Conservation (phyloP, 2,329 filamentous ascomycete species). For the Diaporthe longicolla region DNA sequence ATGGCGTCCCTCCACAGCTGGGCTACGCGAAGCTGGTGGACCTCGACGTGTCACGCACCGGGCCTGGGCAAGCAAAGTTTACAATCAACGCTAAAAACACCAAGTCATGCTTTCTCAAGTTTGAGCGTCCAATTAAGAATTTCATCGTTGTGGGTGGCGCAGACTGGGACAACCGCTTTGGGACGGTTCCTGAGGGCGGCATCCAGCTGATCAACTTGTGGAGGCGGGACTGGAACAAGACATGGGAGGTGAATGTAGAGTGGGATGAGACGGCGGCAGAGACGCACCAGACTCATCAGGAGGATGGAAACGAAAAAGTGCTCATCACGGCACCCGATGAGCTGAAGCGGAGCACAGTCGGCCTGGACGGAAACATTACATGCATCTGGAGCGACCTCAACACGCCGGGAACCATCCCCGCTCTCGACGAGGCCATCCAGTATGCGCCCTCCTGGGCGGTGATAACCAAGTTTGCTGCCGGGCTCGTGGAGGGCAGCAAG, state of each 20-base stretch:
- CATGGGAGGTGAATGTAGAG: conserved; percentile 82
- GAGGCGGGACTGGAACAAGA: conserved; percentile 82
- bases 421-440: conserved; percentile 82
- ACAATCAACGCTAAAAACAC: conserved; percentile 81
- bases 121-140: conserved; percentile 75
- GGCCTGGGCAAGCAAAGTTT: conserved; percentile 69
- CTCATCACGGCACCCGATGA: conserved; percentile 38
- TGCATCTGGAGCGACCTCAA: conserved; percentile 95
- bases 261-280: conserved; percentile 63
- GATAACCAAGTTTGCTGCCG: conserved; percentile 81
- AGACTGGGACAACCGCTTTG: conserved; percentile 74
- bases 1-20: conserved; percentile 57
- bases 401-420: conserved; percentile 78
- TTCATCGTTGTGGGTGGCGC: conserved; percentile 75
- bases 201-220: conserved; percentile 81
- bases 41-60: conserved; percentile 67
- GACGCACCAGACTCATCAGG: conserved; percentile 39
- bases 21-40: conserved; percentile 73
- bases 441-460: conserved; percentile 87
- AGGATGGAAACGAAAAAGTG: conserved; percentile 39
- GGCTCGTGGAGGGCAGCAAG: conserved; percentile 85
- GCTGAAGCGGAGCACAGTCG: conserved; percentile 52
- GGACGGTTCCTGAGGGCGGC: conserved; percentile 73
- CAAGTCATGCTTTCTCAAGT: conserved; percentile 81
- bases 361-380: conserved; percentile 74